phyloP scores from a whole-genome alignment of 352 stramenopile species.

The Phytopythium litorale region DNA sequence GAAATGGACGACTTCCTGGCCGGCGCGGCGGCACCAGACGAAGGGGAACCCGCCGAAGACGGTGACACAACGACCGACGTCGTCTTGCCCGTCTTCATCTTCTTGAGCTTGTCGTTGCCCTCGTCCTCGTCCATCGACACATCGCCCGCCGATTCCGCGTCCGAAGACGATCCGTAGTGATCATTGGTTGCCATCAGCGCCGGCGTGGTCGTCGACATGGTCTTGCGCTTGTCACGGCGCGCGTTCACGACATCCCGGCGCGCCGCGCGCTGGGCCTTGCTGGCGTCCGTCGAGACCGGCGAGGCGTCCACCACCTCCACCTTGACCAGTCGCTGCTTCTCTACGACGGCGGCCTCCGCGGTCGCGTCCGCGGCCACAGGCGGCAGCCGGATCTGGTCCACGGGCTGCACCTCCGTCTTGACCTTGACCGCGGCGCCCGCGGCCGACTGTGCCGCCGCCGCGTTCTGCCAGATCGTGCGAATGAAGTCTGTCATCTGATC shows the following conservation, averaged over 20 bases:
- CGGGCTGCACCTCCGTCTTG: slow-evolving; percentile 39
- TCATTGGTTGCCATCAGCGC: not conserved
- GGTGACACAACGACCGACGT: slow-evolving; percentile 27
- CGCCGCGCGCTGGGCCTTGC: slow-evolving; percentile 66
- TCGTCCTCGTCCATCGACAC: slow-evolving; percentile 7
- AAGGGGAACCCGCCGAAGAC: not conserved
- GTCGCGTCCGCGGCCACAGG: slow-evolving; percentile 19
- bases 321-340: slow-evolving; percentile 60
- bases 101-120: slow-evolving; percentile 48
- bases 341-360: slow-evolving; percentile 9
- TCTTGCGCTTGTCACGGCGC: slow-evolving; percentile 77
- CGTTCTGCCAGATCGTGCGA: slow-evolving; percentile 65
- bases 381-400: slow-evolving; percentile 63
- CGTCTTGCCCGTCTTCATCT: slow-evolving; percentile 71
- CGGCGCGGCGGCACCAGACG: slow-evolving; percentile 7
- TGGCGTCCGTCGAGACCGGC: slow-evolving; percentile 8
- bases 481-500: slow-evolving; percentile 73
- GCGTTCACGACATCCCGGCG: slow-evolving; percentile 63
- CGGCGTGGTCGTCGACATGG: slow-evolving; percentile 18
- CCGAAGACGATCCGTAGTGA: slow-evolving; percentile 2
- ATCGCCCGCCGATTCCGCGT: slow-evolving; percentile 7
- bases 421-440: slow-evolving; percentile 6
- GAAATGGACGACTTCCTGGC: slow-evolving; percentile 6
- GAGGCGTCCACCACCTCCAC: slow-evolving; percentile 29
- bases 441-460: slow-evolving; percentile 6